A percentile compares a stretch with the other conserved stretches of the same genome.
Evolutionary conservation across 1,284 basidiomycete genomes (phyloP).

Genomic region (Melampsora abietis-canadensis): DNA sequence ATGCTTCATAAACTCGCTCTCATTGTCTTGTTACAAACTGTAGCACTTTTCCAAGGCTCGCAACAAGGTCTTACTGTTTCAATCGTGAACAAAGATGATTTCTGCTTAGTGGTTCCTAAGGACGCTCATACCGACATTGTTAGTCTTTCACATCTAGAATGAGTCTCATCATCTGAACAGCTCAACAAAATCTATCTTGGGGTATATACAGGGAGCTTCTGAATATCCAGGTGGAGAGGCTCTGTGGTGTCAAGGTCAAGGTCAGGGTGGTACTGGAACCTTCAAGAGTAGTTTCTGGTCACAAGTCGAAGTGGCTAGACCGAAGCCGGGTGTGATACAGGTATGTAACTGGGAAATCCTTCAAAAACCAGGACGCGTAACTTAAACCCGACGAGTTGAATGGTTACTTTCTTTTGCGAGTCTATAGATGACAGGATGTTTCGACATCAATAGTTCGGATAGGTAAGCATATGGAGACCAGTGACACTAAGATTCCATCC

Average conservation of each 20-base stretch:
- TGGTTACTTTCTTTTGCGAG: background rate
- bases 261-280: constrained; percentile 24
- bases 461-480: constrained; percentile 44
- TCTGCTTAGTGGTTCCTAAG: constrained; percentile 47
- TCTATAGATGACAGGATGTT: constrained; percentile 37
- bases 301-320: constrained; percentile 38
- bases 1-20: too few species aligned
- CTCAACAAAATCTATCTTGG: constrained; percentile 12
- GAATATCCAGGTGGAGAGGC: constrained; percentile 19
- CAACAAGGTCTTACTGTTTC: constrained; percentile 14
- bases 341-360: background rate
- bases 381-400: background rate
- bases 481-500: too few species aligned
- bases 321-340: constrained; percentile 31
- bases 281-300: constrained; percentile 45
- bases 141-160: constrained; percentile 29
- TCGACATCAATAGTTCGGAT: constrained; percentile 33
- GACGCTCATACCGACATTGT: constrained; percentile 42
- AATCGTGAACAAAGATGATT: constrained; percentile 16
- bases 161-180: constrained; percentile 31
- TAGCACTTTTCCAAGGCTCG: too few species aligned
- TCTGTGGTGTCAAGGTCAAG: constrained; percentile 44
- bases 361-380: background rate
- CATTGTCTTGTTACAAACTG: too few species aligned
- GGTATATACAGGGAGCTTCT: constrained; percentile 24